Base-by-base conservation (phyloP, 306 rosid species). In the Cicer pinnatifidum region DNA sequence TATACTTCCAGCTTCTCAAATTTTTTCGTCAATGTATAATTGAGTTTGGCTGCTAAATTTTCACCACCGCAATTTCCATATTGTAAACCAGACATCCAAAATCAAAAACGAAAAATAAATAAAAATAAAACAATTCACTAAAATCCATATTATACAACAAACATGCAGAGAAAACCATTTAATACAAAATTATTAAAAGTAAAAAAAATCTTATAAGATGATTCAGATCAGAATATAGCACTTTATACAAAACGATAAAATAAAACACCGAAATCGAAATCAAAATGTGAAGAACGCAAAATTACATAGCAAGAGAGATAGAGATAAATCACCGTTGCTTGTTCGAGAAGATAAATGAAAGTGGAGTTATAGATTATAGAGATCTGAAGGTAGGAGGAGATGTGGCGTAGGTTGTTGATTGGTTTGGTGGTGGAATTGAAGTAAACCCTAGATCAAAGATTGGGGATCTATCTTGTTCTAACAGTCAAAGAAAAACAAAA, bases 301-400 rank as follows among this genome's bases (percentile, higher is more conserved):
- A 72, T 58, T 23, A 33, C 35, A 33, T 35, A 69, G 38, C 47
- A 10, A 37, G 72, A 75, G 72, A 67, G 23, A 56, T 59, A 76
- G n/a, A 45, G 54, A 45, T 57, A 50, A 57, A 51, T 13, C 47
- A 75, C 80, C 80, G 56, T 75, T 53, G 65, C 64, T 51, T 35
- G 17, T 6, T 48, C 6, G 15, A 35, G 61, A 51, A 17, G 13
- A 17, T 40, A 38, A 41, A 16, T 0, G 74, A 51, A 16, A 38
- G 38, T 11, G 17, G 11, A 52, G n/a, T 45, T 69, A 69, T 9
- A 11, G 60, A 68, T 48, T 15, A 39, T 53, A 44, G 64, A 40
- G 53, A 71, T 20, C 20, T 50, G 76, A 4, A 3, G 16, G 44
- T 9, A 11, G 38, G 8, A 69, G 2, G n/a, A 41, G 43, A 51